Evolutionary conservation across 257 asterid genomes (phyloP), one percentile per base, ranked within the genome.

Genomic region (Cinchona pubescens): DNA sequence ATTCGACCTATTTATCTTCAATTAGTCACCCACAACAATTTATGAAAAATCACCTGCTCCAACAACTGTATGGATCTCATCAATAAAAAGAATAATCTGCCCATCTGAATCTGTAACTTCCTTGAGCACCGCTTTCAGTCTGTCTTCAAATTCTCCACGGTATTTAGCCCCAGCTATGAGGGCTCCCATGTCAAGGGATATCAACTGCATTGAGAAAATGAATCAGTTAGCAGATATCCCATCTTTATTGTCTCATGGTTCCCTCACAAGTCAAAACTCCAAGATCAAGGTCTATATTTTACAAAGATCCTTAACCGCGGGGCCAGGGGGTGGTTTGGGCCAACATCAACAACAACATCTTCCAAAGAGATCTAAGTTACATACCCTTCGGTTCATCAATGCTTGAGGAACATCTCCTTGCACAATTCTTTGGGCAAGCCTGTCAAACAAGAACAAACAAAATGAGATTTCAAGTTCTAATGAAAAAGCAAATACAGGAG

Each of bases 381-480:
- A 73, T 82, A 94, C 98, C 94, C 85, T 84, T 72, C 99, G 90
- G 69, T 95, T 92, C 90, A 90, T 91, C 84, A 95, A 78, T 67
- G 99, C 98, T 83, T 95, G 97, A 78, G 99, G 99, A 61, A 92
- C 99, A 85, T 95, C 99, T 79, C 99, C 99, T 83, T 92, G 97
- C 80, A 94, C 97, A 81, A 94, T 94, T 81, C 98, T 89, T 85
- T 92, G 99, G 13, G 99, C 99, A 80, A 95, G 96, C 92, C 99
- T 92, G 93, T 66, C 80, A 82, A 71, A 75, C 76, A 79, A 10
- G n/a, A 35, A 43, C 21, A 65, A 70, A 56, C 63, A 46, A 78
- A 35, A 45, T 74, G 37, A 65, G 45, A 62, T 40, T 48, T 25
- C 46, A 7, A 34, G 32, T 34, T 37, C 23, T 35, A 11, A 11